Evolutionary conservation across 2,329 filamentous ascomycete species (phyloP).

Genomic region (Rhynchosporium secalis): DNA sequence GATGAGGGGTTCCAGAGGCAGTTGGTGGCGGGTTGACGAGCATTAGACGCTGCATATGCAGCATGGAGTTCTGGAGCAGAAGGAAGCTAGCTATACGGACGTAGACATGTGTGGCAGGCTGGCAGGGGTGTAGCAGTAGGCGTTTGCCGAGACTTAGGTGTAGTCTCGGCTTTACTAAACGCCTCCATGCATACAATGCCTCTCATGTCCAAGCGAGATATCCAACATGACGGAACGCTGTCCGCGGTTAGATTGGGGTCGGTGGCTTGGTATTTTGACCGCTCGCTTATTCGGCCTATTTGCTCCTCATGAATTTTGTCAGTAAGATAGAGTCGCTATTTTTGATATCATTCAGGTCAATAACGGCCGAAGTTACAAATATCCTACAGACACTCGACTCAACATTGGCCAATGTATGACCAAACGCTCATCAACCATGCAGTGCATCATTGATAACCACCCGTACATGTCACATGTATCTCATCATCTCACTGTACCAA

Average conservation of each 20-base stretch:
- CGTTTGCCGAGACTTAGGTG: not conserved
- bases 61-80: not conserved
- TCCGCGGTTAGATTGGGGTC: constrained; percentile 5
- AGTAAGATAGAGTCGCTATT: not conserved
- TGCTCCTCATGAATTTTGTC: not conserved
- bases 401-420: not conserved
- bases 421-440: not conserved
- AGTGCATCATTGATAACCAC: constrained; percentile 6
- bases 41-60: not conserved
- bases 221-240: constrained; percentile 13
- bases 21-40: constrained; percentile 9
- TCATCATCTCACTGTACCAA: not conserved
- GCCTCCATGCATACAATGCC: not conserved
- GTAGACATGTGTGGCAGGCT: not conserved
- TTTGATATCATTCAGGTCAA: not conserved
- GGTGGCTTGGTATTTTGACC: not conserved
- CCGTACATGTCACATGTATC: constrained; percentile 9
- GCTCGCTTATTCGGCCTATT: constrained; percentile 1
- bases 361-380: not conserved
- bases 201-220: not conserved
- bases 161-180: constrained; percentile 13
- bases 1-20: constrained; percentile 3
- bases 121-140: not conserved
- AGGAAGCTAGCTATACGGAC: not conserved
- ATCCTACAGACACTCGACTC: not conserved